Evolutionary conservation across 257 asterid species (phyloP), one percentile per base, ranked within the genome.

Genomic region (Solanum gracilifrons): DNA sequence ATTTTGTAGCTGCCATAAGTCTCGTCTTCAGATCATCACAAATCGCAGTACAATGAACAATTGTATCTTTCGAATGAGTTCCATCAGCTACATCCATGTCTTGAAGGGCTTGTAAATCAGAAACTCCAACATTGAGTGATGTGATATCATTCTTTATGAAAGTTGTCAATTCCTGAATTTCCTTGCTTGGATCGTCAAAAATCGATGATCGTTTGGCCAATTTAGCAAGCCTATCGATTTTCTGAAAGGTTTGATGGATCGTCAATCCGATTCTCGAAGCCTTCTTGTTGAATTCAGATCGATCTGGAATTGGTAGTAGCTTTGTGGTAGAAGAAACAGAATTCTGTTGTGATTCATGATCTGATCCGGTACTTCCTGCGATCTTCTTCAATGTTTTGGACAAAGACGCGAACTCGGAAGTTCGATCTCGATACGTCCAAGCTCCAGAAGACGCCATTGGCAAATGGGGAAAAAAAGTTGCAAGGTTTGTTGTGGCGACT

Each of bases 181-280:
- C 98, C 91, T 90, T 86, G 92, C 96, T 93, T 89, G 96, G 96
- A 87, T 96, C 98, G 76, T 96, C 98, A 86, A 96, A 96, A 79
- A 96, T 95, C 0, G 98, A 95, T 11, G 97, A 94, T 86, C 92
- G 92, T 87, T 95, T 96, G 58, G 98, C 94, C 91, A 94, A 87
- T 80, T 90, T 93, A 7, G 97, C 90, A n/a, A 96, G 90, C 39
- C 95, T 93, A 84, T 93, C 95, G 76, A 96, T 94, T 88, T 95
- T 96, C 89, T 95, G 96, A 79, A 93, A 91, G 18, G 98, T 92
- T 89, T 94, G 96, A 90, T 95, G 98, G 89, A 95, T 92, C 46
- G 93, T 95, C 83, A 93, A 92, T 31, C 96, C 94, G 43, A 96
- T 91, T 89, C 91, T 86, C 41, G 98, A 93, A 72, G 98, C 96